Conservation (phyloP, 2,329 filamentous ascomycete genomes). For the Pestalotiopsis sp. region DNA sequence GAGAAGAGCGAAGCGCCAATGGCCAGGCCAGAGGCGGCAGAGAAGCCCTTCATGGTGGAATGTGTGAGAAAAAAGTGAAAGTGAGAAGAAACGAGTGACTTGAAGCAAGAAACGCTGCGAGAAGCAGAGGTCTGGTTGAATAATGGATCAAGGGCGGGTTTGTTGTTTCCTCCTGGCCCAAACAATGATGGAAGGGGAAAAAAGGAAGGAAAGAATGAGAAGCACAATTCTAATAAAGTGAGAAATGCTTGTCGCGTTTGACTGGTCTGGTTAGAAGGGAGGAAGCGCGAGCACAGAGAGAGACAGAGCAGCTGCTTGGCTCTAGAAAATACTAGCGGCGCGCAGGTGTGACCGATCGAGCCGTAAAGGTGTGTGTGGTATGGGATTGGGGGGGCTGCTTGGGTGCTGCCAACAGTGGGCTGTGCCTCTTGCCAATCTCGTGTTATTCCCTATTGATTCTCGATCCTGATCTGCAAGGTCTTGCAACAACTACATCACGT, state of each 20-base stretch:
- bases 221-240: background rate
- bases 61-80: background rate
- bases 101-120: constrained; percentile 1
- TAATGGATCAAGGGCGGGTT: background rate
- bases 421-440: background rate
- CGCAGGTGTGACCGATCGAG: background rate
- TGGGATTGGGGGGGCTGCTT: background rate
- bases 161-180: background rate
- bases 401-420: background rate
- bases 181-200: background rate
- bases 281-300: background rate
- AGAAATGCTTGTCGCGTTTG: constrained; percentile 3
- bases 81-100: constrained; percentile 11
- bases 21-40: constrained; percentile 23
- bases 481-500: background rate
- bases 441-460: background rate
- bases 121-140: background rate
- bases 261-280: background rate
- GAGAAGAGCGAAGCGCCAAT: constrained; percentile 29
- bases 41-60: constrained; percentile 29
- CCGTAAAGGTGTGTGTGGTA: background rate
- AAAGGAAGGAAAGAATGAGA: background rate
- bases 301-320: background rate
- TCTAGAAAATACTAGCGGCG: background rate
- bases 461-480: background rate